Base-by-base conservation (phyloP, 176 grass and related monocot species). In the Eleusine coracana region DNA sequence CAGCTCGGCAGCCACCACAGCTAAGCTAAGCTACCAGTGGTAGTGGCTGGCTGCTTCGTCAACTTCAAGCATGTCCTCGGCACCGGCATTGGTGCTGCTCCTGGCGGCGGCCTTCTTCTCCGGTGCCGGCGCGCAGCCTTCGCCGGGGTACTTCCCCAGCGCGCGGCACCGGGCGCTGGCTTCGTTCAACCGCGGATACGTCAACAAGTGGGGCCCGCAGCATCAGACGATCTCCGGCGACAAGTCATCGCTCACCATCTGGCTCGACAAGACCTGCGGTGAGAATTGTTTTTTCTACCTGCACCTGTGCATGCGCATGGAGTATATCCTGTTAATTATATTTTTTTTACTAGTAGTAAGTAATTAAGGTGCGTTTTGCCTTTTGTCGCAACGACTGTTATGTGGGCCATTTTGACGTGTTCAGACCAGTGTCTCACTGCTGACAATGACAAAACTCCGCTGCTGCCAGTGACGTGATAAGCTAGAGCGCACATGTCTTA, bases 71-170 rank as follows among this genome's bases (percentile, higher is more conserved):
- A 25, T 12, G 12, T 52, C 50, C 50, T 14, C 50, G 15, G 50
- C 50, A 17, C 50, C 76, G 76, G 82, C 61, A 7, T 55, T 75
- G 65, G 9, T 61, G 58, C 12, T 86, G 78, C 9, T 89, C 37
- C 4, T 46, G 83, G 56, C 56, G 68, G 38, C 59, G 82, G 66
- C 34, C 14, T 6, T 15, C 18, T 4, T 66, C 59, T 38, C 75
- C 50, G 51, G 65, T 79, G 64, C 0, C 77, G 59, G 61, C 39
- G 87, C 84, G 15, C 92, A 91, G 84, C 92, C 92, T 23, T 94
- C 92, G 1, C 89, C 92, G 4, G 92, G 92, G 10, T 94, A 87
- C 87, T 87, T 85, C 81, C 92, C 92, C 16, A 94, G 92, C 68
- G 63, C 80, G 5, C 63, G 69, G 72, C 66, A 69, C 65, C 39